Evolutionary conservation across 495 filamentous ascomycete genomes (phyloP), one percentile per base, ranked within the genome.

Genomic region (Penicillium canariense): DNA sequence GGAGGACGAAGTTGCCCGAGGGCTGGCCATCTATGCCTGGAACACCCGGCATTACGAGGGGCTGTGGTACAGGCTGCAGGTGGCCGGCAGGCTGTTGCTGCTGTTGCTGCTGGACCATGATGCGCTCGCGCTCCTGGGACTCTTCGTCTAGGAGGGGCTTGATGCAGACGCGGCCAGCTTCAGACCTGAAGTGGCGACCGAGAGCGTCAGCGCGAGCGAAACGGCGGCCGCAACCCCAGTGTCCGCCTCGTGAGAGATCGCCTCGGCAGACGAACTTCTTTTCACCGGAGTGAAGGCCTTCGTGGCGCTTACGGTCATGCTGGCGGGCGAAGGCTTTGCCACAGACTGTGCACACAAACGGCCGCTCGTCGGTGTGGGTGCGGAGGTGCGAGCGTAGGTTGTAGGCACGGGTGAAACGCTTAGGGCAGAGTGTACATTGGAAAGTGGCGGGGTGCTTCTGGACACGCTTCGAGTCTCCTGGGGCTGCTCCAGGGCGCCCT

Each of bases 231-330:
- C 94, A 98, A 40, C 94, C 94, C 94, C 94, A 98, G 50, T 84
- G 82, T 6, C 84, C 84, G 27, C 84, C 85, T n/a, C 81, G 78
- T 52, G 91, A 89, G 10, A 98, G 83, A 48, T 90, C 88, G 52
- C 94, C 94, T 34, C 88, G 87, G 71, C 94, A 98, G 52, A 97
- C 89, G 65, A 97, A 98, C 61, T 97, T 97, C 83, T 96, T 96
- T 68, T 96, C 91, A 34, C 91, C 91, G 1, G 87, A 89, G 67
- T 96, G 91, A 4, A 96, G 76, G 12, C 91, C 89, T 73, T 96
- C 91, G 70, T 96, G 91, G 18, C 91, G 82, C 71, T 95, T 96
- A 30, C 91, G 84, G 68, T 96, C 91, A 58, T 95, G 91, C 66
- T 96, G 90, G n/a, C 91, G 84, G 17, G 91, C 91, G 68, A 96